A percentile compares a stretch with the other conserved stretches of the same genome.
phyloP scores from a whole-genome alignment of 2,329 filamentous ascomycete genomes.

The Cyanodermella asteris region DNA sequence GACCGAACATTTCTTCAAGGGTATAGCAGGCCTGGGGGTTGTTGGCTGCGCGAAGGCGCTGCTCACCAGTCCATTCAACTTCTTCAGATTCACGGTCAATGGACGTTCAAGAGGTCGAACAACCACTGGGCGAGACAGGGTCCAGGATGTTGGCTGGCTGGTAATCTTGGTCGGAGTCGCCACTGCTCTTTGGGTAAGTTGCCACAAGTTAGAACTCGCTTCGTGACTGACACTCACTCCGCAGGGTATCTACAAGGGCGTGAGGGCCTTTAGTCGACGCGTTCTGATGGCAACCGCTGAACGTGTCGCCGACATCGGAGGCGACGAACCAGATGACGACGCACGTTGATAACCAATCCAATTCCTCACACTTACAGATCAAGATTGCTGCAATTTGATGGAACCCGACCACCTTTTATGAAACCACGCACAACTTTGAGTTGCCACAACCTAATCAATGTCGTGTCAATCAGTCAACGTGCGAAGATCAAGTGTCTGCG shows the following conservation, averaged over 20 bases:
- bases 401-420: background rate
- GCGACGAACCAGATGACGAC: constrained; percentile 33
- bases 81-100: too few species aligned
- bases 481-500: constrained; percentile 44
- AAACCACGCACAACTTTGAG: constrained; percentile 73
- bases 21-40: constrained; percentile 70
- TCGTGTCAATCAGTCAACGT: constrained; percentile 93
- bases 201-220: background rate
- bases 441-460: constrained; percentile 69
- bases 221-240: constrained; percentile 9
- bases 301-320: constrained; percentile 52
- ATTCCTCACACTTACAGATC: constrained; percentile 1
- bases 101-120: constrained; percentile 30
- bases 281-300: constrained; percentile 61
- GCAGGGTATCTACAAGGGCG: constrained; percentile 60
- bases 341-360: constrained; percentile 7
- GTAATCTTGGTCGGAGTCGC: constrained; percentile 59
- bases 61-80: too few species aligned
- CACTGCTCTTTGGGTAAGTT: constrained; percentile 54
- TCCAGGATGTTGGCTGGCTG: constrained; percentile 58
- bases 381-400: background rate
- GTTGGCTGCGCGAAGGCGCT: constrained; percentile 68
- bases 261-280: constrained; percentile 48
- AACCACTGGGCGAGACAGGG: constrained; percentile 50
- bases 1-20: constrained; percentile 71